Conservation (phyloP, 371 early-diverging fungal species). For the Mucor plumbeus region DNA sequence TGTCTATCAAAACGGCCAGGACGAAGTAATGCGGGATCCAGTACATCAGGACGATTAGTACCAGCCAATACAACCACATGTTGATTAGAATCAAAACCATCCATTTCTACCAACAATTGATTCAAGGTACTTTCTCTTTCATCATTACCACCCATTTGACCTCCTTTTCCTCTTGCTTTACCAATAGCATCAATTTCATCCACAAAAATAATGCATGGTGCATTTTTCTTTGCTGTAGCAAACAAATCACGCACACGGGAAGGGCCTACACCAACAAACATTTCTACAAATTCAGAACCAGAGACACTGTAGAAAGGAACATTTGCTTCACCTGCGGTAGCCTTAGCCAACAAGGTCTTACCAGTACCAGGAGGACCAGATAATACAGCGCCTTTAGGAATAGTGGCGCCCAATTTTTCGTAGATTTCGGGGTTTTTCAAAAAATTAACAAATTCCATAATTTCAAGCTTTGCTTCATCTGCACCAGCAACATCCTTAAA, state of each 20-base stretch:
- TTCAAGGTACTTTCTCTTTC: slow-evolving; percentile 98
- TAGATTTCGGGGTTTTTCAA: slow-evolving; percentile 97
- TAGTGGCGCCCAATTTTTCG: slow-evolving; percentile 98
- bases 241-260: slow-evolving; percentile 98
- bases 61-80: slow-evolving; percentile 95
- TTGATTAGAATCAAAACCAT: slow-evolving; percentile 93
- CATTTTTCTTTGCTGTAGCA: slow-evolving; percentile 94
- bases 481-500: slow-evolving; percentile 99
- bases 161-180: slow-evolving; percentile 94
- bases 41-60: slow-evolving; percentile 93
- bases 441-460: slow-evolving; percentile 99
- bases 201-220: slow-evolving; percentile 99
- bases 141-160: slow-evolving; percentile 88
- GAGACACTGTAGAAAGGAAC: slow-evolving; percentile 97
- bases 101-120: slow-evolving; percentile 99
- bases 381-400: slow-evolving; percentile 99
- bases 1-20: slow-evolving; percentile 99
- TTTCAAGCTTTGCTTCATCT: slow-evolving; percentile 99
- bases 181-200: slow-evolving; percentile 99
- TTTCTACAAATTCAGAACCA: slow-evolving; percentile 99
- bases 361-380: slow-evolving; percentile 98
- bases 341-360: slow-evolving; percentile 98
- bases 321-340: slow-evolving; percentile 98
- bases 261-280: slow-evolving; percentile 99
- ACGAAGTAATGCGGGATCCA: slow-evolving; percentile 92